Evolutionary conservation across 768 basidiomycete species (phyloP).

Genomic region (Phaeolepiota aurea): DNA sequence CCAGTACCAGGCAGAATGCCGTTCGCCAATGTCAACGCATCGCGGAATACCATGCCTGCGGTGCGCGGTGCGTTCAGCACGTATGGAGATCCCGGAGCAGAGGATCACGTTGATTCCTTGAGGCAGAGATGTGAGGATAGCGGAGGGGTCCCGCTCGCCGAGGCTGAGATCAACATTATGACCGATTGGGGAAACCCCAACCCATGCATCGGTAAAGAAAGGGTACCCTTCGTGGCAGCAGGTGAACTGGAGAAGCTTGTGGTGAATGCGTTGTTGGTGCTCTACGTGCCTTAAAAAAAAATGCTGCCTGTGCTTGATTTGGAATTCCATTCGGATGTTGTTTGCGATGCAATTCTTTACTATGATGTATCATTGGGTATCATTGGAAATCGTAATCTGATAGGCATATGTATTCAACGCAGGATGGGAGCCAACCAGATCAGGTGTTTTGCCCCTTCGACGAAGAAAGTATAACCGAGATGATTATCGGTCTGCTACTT

Average conservation of each 20-base stretch:
- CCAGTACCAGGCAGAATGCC: constrained; percentile 14
- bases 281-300: constrained; percentile 40
- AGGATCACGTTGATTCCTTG: constrained; percentile 30
- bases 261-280: constrained; percentile 68
- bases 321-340: too few relatives aligned
- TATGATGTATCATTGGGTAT: too few relatives aligned
- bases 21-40: constrained; percentile 10
- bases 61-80: constrained; percentile 38
- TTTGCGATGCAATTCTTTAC: too few relatives aligned
- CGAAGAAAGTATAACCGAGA: too few relatives aligned
- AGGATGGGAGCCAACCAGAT: too few relatives aligned
- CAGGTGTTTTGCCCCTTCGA: too few relatives aligned
- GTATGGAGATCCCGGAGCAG: constrained; percentile 27
- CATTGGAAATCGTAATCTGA: too few relatives aligned
- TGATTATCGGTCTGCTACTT: too few relatives aligned
- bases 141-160: constrained; percentile 55
- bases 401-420: too few relatives aligned
- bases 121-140: constrained; percentile 54
- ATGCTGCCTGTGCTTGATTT: neutral
- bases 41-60: constrained; percentile 22
- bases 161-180: constrained; percentile 54
- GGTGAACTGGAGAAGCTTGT: constrained; percentile 67
- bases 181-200: constrained; percentile 38
- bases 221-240: constrained; percentile 59
- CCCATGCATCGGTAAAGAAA: constrained; percentile 49